Evolutionary conservation across 148 eudicot genomes (phyloP).

Genomic region (Vaccinium vitisidaea): DNA sequence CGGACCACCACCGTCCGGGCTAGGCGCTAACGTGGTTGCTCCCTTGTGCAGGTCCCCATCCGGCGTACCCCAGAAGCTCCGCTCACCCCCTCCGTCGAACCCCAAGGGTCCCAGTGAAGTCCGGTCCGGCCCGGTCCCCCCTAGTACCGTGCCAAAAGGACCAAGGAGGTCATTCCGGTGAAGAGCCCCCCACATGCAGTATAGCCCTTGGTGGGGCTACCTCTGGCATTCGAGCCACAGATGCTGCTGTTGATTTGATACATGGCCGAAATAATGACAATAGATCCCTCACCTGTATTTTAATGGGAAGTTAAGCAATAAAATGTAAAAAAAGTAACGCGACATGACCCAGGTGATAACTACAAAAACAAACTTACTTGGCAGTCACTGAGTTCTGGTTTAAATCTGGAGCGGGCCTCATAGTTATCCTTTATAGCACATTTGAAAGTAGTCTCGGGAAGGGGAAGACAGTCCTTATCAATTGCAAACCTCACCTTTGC

Average conservation of each 20-base stretch:
- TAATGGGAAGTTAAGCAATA: not conserved
- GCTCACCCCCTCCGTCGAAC: no score
- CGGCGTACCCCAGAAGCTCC: no score
- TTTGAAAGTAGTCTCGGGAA: conserved; percentile 54
- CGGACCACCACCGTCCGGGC: no score
- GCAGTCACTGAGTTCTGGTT: conserved; percentile 46
- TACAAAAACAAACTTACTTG: conserved; percentile 37
- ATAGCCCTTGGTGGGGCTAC: conserved; percentile 14
- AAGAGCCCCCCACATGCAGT: no score
- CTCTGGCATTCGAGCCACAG: conserved; percentile 12
- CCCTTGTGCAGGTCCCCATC: no score
- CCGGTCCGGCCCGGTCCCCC: no score
- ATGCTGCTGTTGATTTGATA: conserved; percentile 18
- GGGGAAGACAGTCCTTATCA: conserved; percentile 61
- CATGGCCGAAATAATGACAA: conserved; percentile 32
- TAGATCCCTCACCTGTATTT: conserved; percentile 35
- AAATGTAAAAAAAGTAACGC: not conserved
- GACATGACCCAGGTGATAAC: not conserved
- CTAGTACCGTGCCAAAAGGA: no score
- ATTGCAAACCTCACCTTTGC: conserved; percentile 66
- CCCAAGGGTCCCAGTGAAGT: no score
- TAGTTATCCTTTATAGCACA: conserved; percentile 54
- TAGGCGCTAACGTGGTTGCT: no score
- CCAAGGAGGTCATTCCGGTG: no score
- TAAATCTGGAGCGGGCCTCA: conserved; percentile 41